Base-by-base conservation (phyloP, 2,329 filamentous ascomycete species). In the Thermomyces lanuginosus region DNA sequence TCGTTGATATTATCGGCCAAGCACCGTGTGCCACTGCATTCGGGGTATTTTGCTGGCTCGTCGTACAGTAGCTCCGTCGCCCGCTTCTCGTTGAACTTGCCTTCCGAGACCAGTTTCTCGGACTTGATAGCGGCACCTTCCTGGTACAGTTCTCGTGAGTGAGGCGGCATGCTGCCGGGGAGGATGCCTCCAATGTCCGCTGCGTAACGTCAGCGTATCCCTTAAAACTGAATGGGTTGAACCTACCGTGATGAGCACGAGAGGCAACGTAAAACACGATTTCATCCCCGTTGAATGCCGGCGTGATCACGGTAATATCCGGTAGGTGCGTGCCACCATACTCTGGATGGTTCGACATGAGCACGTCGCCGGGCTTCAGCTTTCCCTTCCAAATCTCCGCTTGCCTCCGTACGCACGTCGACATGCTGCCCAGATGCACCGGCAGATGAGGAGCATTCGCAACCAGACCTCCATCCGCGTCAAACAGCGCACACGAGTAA, bases 1-100 rank as follows among this genome's bases (percentile, higher is more conserved):
- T 89, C 80, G 34, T 78, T 80, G 41, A 89, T 60, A 43, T 89
- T 89, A 46, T 89, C 80, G 7, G 67, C 68, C 0, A 86, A 59
- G 42, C 76, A 78, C 27, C 79, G 63, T 1, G 79, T 83, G 2
- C 78, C 78, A 36, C 67, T 75, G 54, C 78, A 84, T 2, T 73
- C 76, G 1, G 73, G 71, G 36, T 75, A 70, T 38, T 72, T 58
- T 0, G 74, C 77, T 0, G 80, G 79, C 35, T 82, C 75, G 7
- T 69, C 55, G 27, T 76, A 69, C 2, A 86, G 59, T 1, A 79
- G 55, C 35, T 80, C 64, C 0, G 63, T 70, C 16, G 84, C 76
- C 2, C 74, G 61, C 29, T 76, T 59, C 41, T 86, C 80, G 39
- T 84, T 70, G 55, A 89, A 84, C 17, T 65, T 23, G 33, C 49